Evolutionary conservation across 805 yeast species (phyloP).

Genomic region (Peterozyma xylosa): DNA sequence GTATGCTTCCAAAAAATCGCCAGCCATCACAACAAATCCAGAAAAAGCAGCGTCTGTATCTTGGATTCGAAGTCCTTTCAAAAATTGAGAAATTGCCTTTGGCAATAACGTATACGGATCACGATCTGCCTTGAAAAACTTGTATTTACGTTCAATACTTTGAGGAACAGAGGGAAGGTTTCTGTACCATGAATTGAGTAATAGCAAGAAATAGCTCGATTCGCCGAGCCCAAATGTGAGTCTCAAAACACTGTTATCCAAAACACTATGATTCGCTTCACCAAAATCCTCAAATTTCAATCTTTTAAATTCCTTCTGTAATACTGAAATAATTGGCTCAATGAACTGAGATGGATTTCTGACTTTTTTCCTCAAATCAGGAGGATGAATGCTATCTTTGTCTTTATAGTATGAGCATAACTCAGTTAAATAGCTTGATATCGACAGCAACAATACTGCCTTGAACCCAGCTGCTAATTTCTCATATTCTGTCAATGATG

Average conservation of each 20-base stretch:
- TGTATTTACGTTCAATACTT: neutral
- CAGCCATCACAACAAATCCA: neutral
- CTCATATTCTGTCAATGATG: neutral
- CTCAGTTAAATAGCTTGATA: neutral
- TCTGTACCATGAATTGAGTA: neutral
- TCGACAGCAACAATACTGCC: neutral
- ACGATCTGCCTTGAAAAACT: no score
- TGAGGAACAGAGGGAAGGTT: neutral
- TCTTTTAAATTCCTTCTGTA: neutral
- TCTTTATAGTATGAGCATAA: neutral
- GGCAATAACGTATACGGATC: conserved; percentile 2
- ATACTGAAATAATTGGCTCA: neutral
- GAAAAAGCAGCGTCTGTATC: neutral
- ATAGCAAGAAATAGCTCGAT: conserved; percentile 2
- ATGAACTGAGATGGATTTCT: neutral
- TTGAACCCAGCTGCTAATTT: neutral
- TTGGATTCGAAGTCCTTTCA: neutral
- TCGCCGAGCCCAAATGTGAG: conserved; percentile 1
- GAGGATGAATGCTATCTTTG: neutral
- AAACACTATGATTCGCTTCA: neutral
- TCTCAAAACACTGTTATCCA: conserved; percentile 2
- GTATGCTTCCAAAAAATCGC: neutral
- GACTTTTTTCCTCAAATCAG: conserved; percentile 1
- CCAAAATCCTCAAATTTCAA: neutral
- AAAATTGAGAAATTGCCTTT: neutral